Percentiles rank a stretch among this genome's conserved stretches.
phyloP scores from a whole-genome alignment of 495 filamentous ascomycete genomes.

The Neurospora cerealis region DNA sequence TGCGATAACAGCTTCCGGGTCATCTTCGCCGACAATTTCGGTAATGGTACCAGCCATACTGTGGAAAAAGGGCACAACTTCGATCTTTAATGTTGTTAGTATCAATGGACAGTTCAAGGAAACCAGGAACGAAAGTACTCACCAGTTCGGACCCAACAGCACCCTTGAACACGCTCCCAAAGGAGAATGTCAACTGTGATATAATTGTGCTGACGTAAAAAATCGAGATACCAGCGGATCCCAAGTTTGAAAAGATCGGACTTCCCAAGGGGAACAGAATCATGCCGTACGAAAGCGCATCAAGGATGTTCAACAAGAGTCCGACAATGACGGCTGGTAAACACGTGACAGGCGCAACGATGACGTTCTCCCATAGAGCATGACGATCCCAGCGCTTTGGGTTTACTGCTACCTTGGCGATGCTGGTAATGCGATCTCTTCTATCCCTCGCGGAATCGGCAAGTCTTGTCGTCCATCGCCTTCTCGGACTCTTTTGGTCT shows the following conservation, averaged over 20 bases:
- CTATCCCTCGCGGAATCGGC: slow-evolving; percentile 2
- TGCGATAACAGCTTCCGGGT: slow-evolving; percentile 75
- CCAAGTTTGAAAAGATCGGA: slow-evolving; percentile 70
- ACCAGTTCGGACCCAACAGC: slow-evolving; percentile 95
- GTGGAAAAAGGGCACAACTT: slow-evolving; percentile 96
- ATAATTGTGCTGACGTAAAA: slow-evolving; percentile 98
- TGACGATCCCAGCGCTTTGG: slow-evolving; percentile 66
- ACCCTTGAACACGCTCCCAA: slow-evolving; percentile 80
- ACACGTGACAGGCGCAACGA: slow-evolving; percentile 56
- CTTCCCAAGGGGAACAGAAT: slow-evolving; percentile 89
- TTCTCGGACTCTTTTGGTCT: slow-evolving; percentile 17
- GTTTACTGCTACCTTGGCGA: slow-evolving; percentile 25
- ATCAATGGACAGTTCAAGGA: neutral
- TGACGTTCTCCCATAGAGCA: slow-evolving; percentile 50
- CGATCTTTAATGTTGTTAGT: slow-evolving; percentile 48
- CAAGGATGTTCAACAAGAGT: slow-evolving; percentile 81
- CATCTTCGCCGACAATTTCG: slow-evolving; percentile 62
- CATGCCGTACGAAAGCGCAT: slow-evolving; percentile 93
- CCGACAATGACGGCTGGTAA: slow-evolving; percentile 84
- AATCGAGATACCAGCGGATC: slow-evolving; percentile 91
- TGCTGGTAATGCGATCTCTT: neutral
- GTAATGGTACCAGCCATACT: slow-evolving; percentile 93
- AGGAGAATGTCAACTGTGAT: slow-evolving; percentile 85
- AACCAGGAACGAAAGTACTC: slow-evolving; percentile 6
- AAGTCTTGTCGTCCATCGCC: slow-evolving; percentile 9